These are phyloP conservation scores for Lippia alba DNA, from an alignment of 305 asterid species.

Conservation along the genomic window DNA sequence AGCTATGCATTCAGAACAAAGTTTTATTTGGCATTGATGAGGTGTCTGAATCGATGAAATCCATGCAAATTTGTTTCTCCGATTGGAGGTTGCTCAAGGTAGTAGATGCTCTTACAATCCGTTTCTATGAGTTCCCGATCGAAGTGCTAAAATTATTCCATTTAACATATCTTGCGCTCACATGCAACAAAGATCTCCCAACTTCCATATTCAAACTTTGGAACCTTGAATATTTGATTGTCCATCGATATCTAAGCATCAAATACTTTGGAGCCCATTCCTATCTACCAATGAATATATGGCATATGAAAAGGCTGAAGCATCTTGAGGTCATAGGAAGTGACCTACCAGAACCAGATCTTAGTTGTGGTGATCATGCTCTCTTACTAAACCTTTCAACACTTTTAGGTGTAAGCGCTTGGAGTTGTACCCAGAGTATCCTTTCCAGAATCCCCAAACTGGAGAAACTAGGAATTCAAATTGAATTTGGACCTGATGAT, in stretches of 20 bases:
- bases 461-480: slow-evolving; percentile 21
- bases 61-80: not conserved
- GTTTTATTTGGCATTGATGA: slow-evolving; percentile 12
- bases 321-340: slow-evolving; percentile 17
- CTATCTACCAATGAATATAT: slow-evolving; percentile 12
- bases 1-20: slow-evolving; percentile 12
- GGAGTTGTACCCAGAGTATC: not conserved
- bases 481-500: slow-evolving; percentile 10
- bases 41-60: not conserved
- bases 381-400: not conserved
- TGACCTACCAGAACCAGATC: not conserved
- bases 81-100: slow-evolving; percentile 3
- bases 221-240: not conserved
- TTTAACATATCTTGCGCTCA: no score
- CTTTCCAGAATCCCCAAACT: slow-evolving; percentile 16
- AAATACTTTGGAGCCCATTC: not conserved
- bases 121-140: slow-evolving; percentile 17
- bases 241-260: not conserved
- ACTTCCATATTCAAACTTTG: not conserved
- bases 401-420: slow-evolving; percentile 5
- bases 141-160: not conserved
- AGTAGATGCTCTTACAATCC: slow-evolving; percentile 26
- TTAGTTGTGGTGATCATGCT: not conserved
- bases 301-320: slow-evolving; percentile 11
- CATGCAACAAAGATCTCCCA: not conserved